Base-by-base conservation (phyloP, 2,329 filamentous ascomycete species). In the Botrytis squamosa region DNA sequence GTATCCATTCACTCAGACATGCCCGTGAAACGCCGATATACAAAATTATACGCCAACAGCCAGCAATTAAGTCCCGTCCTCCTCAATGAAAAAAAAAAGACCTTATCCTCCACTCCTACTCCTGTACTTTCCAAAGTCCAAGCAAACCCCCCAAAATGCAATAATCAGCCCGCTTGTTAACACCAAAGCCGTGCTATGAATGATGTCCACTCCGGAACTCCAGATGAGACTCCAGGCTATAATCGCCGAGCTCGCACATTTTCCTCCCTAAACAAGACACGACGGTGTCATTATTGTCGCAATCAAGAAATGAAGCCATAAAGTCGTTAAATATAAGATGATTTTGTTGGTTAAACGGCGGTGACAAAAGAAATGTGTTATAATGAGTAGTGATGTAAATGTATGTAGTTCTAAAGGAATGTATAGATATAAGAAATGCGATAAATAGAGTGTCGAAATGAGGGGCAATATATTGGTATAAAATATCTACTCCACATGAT, bases 401-500 rank as follows among this genome's bases (percentile, higher is more conserved):
- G 55, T 55, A 59, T 33, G 52, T 57, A 9, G n/a, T 40, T 52
- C 57, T 44, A 33, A 65, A 44, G 46, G n/a, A 64, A 46, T 33
- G 42, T 55, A 22, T 60, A 25, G 71, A 52, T 67, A 49, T 33
- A 44, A 16, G 44, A 9, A 55, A 69, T 49, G 68, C 67, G 59
- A 52, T n/a, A 29, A 9, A 36, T 55, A 14, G 22, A 46, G 40
- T 67, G 59, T 72, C 29, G 52, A 68, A 33, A 63, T 14, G 59
- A 71, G 44, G 57, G 52, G 66, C 69, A 36, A 40, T 5, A 40
- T 71, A n/a, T 60, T 63, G 33, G 42, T 49, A 72, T 70, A 55
- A 46, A 25, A 38, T n/a, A 22, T 74, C 70, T 84, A 86, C 78
- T 88, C 66, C 66, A 57, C 49, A 57, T 69, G 16, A 14, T 69